Evolutionary conservation across 192 early-diverging fungal species (phyloP), one percentile per base, ranked within the genome.

Genomic region (Phycomyces blakesleeanus): DNA sequence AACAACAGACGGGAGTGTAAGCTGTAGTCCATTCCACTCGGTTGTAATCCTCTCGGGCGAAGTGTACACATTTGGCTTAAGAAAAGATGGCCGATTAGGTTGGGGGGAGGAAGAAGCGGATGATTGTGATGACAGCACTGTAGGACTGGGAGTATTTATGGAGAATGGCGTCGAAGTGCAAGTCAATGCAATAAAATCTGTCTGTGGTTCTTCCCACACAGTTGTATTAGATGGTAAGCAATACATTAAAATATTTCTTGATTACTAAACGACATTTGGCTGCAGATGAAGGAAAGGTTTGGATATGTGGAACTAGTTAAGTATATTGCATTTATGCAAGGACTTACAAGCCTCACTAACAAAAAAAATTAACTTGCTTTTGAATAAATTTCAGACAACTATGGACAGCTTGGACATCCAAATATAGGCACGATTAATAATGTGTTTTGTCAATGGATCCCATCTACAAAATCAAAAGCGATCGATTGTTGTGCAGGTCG

Each of bases 31-130:
- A 3, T 63, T 63, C 2, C 61, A 63, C 38, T 63, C 61, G 8
- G 51, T 37, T 1, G 61, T 63, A 21, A 15, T 55, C 3, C 12
- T 63, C 8, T 24, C 14, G 7, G 61, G 61, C 0, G 61, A 63
- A 53, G 61, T 63, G 2, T 63, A 63, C 40, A 63, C 61, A 16
- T 63, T 63, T 63, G 61, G 61, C 3, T 41, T 49, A 51, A 52
- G 21, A n/a, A 63, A 63, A 37, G 37, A 63, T n/a, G 61, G 61
- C 1, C 18, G 51, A 14, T 38, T 63, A 11, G 61, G 61, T 15
- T 54, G 51, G 37, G 61, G 61, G 3, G 11, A 9, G 1, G 29
- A 56, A 0, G 29, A 38, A n/a, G n/a, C n/a, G 0, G 22, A 44
- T 1, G n/a, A 25, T 1, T 5, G 18, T 18, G 51, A 63, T 2